phyloP scores from a whole-genome alignment of 495 filamentous ascomycete genomes.

The Aspergillus incahuasiensis region DNA sequence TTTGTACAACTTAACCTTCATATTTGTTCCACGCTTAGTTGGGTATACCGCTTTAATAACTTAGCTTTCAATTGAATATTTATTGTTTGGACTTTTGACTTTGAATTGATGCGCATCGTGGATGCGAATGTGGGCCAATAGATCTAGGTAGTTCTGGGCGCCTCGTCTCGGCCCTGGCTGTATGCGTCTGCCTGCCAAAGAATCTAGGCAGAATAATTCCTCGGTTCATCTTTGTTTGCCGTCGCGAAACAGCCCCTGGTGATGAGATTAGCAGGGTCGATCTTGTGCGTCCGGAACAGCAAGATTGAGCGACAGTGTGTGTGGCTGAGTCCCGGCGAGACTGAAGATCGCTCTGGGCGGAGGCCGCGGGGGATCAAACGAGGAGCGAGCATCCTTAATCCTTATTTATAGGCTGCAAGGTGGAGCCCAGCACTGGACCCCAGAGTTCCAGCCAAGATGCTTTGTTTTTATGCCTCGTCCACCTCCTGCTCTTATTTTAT shows the following conservation, averaged over 20 bases:
- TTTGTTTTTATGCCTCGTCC: neutral
- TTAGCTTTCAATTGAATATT: neutral
- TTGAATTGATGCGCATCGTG: neutral
- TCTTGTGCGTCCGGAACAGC: neutral
- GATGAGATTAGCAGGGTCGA: neutral
- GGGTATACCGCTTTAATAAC: neutral
- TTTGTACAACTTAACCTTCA: neutral
- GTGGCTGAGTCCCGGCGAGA: neutral
- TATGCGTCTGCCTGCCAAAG: neutral
- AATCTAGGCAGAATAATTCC: constrained; percentile 3
- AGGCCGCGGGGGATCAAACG: neutral
- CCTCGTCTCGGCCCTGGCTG: neutral
- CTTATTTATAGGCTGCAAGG: neutral
- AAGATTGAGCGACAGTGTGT: neutral
- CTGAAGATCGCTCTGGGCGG: neutral
- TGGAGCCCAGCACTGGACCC: neutral
- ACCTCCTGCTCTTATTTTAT: neutral
- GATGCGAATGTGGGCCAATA: neutral
- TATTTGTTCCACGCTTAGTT: neutral
- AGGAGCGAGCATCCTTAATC: neutral
- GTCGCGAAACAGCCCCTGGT: neutral
- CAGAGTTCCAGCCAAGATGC: constrained; percentile 2
- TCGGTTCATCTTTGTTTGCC: neutral
- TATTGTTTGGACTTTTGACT: neutral
- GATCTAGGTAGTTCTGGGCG: neutral